Base-by-base conservation (phyloP, 148 eudicot genomes). In the Rhododendron mucronatum region DNA sequence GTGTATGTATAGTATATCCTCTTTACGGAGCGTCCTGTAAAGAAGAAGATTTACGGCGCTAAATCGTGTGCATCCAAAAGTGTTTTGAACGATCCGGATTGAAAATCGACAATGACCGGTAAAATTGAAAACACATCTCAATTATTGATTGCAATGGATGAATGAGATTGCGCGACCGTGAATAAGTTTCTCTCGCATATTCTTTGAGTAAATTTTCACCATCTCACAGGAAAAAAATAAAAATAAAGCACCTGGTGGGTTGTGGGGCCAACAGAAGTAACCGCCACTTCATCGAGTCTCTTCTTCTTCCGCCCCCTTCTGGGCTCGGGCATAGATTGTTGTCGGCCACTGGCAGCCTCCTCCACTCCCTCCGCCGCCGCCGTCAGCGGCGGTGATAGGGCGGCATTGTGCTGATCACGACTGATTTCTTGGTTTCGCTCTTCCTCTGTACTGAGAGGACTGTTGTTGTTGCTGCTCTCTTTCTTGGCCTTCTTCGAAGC, bases 281-380 rank as follows among this genome's bases (percentile, higher is more conserved):
- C 21, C 8, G 11, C 84, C 48, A 86, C 80, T n/a, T 86, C 80
- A 5, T 81, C 84, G 39, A 86, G 84, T 53, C 84, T 86, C 51
- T 59, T 59, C 87, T 67, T 50, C 51, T 86, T 86, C 41, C 81
- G 48, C 69, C 67, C 86, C 65, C 47, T 73, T 61, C 30, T 74
- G 45, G 28, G 8, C 65, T 33, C 26, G 2, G 44, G 30, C 33
- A 63, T 63, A 35, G 39, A 41, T 41, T 41, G 12, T 11, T n/a
- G 78, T 83, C 45, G 63, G 85, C 85, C 33, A 47, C 65, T 37
- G 3, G 78, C 47, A 45, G 7, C 45, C 45, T 41, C 78, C 78
- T 26, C 50, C 53, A 21, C 23, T 12, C 37, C 76, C 35, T 13
- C 28, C 75, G 35, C 75, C 15, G 30, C 71, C 71, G 74, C 5